Base-by-base conservation (phyloP, 768 basidiomycete species). In the Tricholoma bakamatsutake region DNA sequence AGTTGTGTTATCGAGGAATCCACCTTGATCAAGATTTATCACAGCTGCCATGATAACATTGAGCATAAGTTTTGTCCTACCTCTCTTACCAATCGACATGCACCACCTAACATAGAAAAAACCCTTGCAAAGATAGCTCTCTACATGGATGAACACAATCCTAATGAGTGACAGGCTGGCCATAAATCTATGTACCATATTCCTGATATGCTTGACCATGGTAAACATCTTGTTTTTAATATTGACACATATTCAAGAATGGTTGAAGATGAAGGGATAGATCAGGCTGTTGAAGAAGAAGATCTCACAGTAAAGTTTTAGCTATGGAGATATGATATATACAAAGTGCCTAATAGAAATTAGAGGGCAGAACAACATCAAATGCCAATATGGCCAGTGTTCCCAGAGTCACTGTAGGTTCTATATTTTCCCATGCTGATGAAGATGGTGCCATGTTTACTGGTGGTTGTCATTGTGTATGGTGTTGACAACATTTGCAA, bases 1-100 rank as follows among this genome's bases (percentile, higher is more conserved):
- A 34, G 63, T 6, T 59, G 63, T 0, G 69, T 76, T 13, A 50
- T 72, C 6, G 53, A 61, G 13, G 69, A 73, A 48, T 74, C 73
- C 0, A 50, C 64, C 1, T 58, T 75, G 0, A 67, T 75, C 28
- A 61, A 71, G 9, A 56, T 69, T 12, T 75, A 67, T 60, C 63
- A 67, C 8, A 60, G 55, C 13, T 51, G 59, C 10, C 60, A 59
- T 8, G 37, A 51, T 0, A 63, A 65, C 18, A 58, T 70, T 35
- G 67, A 62, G 50, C 35, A 56, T 0, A 68, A 59, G 51, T 67
- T 69, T 35, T 55, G 54, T 17, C 55, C 72, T 9, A 55, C 58
- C 17, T 45, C 59, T 15, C 54, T 52, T 2, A 70, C 69, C 0
- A 50, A 59, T 3, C 54, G 48, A 3, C 71, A 74, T 43, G 58